Evolutionary conservation across 345 rosid genomes (phyloP).

Genomic region (Tarenaya hassleriana): DNA sequence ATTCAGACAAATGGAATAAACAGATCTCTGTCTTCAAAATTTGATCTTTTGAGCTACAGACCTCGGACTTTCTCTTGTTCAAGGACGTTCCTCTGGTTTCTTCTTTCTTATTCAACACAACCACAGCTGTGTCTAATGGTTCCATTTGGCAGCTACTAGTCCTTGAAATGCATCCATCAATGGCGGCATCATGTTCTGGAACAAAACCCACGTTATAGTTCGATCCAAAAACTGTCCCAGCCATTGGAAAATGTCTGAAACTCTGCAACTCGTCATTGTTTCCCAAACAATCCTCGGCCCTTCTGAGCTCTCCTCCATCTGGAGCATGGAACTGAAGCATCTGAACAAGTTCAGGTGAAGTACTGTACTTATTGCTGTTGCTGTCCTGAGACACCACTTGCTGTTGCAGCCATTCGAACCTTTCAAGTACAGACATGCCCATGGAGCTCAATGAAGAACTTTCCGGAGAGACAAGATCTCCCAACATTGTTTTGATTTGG

Average conservation of each 20-base stretch:
- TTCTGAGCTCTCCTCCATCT: slow-evolving; percentile 8
- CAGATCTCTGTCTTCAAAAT: neutral
- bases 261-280: slow-evolving; percentile 25
- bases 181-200: slow-evolving; percentile 21
- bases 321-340: slow-evolving; percentile 34
- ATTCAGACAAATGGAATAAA: neutral
- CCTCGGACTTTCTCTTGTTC: slow-evolving; percentile 46
- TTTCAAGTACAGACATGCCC: slow-evolving; percentile 39
- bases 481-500: slow-evolving; percentile 28
- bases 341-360: slow-evolving; percentile 26
- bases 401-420: slow-evolving; percentile 31
- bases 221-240: slow-evolving; percentile 25
- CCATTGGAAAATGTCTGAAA: slow-evolving; percentile 25
- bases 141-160: slow-evolving; percentile 33
- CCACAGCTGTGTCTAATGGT: slow-evolving; percentile 16
- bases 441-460: slow-evolving; percentile 17
- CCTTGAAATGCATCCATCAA: slow-evolving; percentile 32
- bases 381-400: slow-evolving; percentile 16
- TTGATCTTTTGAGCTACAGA: slow-evolving; percentile 21
- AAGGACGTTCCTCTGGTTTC: slow-evolving; percentile 14
- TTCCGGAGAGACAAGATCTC: slow-evolving; percentile 29
- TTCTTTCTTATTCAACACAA: slow-evolving; percentile 20
- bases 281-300: slow-evolving; percentile 12
- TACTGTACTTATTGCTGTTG: slow-evolving; percentile 7
- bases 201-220: slow-evolving; percentile 24